Conservation (phyloP, 352 stramenopile species). For the Globisporangium sylvaticum region DNA sequence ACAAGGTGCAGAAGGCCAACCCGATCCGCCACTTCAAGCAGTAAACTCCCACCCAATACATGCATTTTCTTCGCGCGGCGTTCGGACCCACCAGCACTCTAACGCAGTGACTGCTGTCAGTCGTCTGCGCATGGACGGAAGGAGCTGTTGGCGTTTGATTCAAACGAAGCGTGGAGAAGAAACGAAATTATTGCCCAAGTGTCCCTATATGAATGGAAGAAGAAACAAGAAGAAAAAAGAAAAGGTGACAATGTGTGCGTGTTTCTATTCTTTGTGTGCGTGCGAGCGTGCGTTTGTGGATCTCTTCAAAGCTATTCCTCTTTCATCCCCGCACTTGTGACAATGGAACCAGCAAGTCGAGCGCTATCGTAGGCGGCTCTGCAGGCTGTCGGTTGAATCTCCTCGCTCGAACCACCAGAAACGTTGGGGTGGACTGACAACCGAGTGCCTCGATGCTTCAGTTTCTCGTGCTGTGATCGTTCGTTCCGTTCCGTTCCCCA, state of each 20-base stretch:
- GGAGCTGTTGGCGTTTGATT: neutral
- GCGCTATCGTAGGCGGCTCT: neutral
- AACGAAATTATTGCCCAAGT: constrained; percentile 1
- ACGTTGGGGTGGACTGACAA: neutral
- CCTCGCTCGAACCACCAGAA: neutral
- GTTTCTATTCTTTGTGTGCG: neutral
- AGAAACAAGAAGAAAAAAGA: neutral
- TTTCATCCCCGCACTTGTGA: neutral
- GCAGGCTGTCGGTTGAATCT: neutral
- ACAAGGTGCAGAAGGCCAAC: constrained; percentile 78
- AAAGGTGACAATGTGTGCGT: neutral
- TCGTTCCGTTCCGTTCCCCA: neutral
- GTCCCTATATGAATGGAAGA: constrained; percentile 5
- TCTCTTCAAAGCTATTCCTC: neutral
- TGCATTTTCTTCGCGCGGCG: constrained; percentile 9
- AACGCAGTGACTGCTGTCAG: neutral
- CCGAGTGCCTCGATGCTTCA: neutral
- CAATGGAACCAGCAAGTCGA: neutral
- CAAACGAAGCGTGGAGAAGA: neutral
- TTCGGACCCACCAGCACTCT: neutral
- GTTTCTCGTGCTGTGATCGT: neutral
- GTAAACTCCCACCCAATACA: constrained; percentile 37
- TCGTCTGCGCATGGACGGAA: neutral
- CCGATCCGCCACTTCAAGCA: constrained; percentile 80
- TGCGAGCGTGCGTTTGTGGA: neutral